Base-by-base conservation (phyloP, 2,329 filamentous ascomycete genomes). In the Aspergillus hiratsukae region DNA sequence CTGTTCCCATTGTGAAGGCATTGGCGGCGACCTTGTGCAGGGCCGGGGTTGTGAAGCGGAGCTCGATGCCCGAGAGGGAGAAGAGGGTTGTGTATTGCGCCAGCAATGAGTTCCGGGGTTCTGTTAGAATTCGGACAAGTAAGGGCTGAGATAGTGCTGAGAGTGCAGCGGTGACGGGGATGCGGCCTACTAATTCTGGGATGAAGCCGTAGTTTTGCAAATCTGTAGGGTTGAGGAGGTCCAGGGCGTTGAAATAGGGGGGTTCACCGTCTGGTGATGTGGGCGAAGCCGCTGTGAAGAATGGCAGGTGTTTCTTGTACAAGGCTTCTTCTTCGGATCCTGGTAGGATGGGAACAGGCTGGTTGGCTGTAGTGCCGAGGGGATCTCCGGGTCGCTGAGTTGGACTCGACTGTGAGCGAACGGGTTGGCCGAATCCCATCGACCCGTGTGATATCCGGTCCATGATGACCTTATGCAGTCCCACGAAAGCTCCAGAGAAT, bases 401-500 rank as follows among this genome's bases (percentile, higher is more conserved):
- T 4, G 69, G 67, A 48, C 63, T 69, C n/a, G 74, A 68, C 25
- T 72, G 70, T 28, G 81, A 75, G 27, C 89, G 86, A 19, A 97
- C 83, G 23, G 88, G 86, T 3, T 92, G 91, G 4, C 92, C 92
- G 66, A 99, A 99, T 0, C 94, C 94, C 64, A 99, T 93, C 3
- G 90, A 89, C 10, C 86, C 85, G 68, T 89, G 91, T 11, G 91
- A 88, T 48, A 97, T 87, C n/a, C 94, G 87, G 57, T 91, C 88
- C 58, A 96, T 80, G 50, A 99, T 84, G 35, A 88, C 83, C 71
- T 95, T 96, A 67, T 97, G 90, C 1, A 97, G 80, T 2, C 92
- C 93, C 37, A 95, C 89, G 70, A 99, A 99, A 19, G 94, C 94
- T 19, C 94, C 94, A 11, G 92, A 95, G 72, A 94, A 96, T 45